These are phyloP conservation scores for Rosa chinensis DNA, from an alignment of 306 rosid species.

Conservation along the genomic window DNA sequence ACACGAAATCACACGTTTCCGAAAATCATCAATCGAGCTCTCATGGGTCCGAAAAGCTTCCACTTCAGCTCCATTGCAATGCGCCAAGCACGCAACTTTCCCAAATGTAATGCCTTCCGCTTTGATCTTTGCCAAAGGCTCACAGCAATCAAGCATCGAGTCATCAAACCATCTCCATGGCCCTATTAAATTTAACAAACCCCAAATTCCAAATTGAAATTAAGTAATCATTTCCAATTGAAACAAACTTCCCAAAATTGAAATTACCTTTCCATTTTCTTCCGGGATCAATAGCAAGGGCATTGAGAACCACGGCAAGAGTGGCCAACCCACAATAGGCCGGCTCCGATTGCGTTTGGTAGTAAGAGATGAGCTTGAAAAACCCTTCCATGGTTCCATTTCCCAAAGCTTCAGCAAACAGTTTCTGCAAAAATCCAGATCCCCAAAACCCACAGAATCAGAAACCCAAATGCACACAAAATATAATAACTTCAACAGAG, in stretches of 20 bases:
- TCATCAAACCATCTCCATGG: conserved; percentile 99
- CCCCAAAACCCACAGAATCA: background rate
- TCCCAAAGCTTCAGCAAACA: conserved; percentile 63
- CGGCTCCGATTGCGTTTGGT: conserved; percentile 95
- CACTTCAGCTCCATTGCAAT: conserved; percentile 84
- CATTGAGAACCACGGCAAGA: conserved; percentile 80
- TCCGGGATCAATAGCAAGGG: conserved; percentile 94
- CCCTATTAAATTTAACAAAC: conserved; percentile 37
- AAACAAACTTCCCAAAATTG: background rate
- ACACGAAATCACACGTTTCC: conserved; percentile 45
- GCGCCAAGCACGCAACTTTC: conserved; percentile 87
- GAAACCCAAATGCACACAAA: background rate
- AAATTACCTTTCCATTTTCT: conserved; percentile 90
- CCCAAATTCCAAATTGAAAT: background rate
- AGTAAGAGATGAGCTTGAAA: conserved; percentile 80
- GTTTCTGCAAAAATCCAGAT: conserved; percentile 35
- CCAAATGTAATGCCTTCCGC: conserved; percentile 83
- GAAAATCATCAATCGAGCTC: conserved; percentile 57
- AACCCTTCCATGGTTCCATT: conserved; percentile 80
- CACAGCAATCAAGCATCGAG: conserved; percentile 92
- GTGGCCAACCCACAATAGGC: conserved; percentile 84
- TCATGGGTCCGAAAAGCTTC: conserved; percentile 57
- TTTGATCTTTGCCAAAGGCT: conserved; percentile 66
- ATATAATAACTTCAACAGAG: background rate
- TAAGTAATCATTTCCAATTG: background rate